phyloP scores from a whole-genome alignment of 2,329 filamentous ascomycete genomes.

The Xylaria arbuscula region DNA sequence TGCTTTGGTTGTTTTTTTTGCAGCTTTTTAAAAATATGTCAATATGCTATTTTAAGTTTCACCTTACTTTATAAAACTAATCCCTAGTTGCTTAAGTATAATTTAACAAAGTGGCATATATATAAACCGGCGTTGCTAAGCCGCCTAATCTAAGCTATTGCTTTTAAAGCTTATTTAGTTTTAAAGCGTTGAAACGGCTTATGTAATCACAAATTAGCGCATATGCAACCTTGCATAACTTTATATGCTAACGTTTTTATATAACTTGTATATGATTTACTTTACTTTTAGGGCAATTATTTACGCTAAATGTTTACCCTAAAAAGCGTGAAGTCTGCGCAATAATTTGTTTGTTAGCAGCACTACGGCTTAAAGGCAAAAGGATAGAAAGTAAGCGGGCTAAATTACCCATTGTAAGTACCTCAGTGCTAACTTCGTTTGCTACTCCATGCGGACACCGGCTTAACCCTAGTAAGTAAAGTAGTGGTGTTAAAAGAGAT shows the following conservation, averaged over 20 bases:
- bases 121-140: neutral
- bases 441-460: neutral
- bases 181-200: neutral
- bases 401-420: neutral
- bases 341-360: neutral
- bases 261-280: neutral
- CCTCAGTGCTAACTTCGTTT: neutral
- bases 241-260: neutral
- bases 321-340: neutral
- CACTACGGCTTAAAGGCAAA: neutral
- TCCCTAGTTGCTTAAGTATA: too few relatives aligned
- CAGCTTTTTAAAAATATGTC: too few relatives aligned
- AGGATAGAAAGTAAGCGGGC: neutral
- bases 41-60: too few relatives aligned
- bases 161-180: neutral
- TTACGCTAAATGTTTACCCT: neutral
- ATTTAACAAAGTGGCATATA: too few relatives aligned
- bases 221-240: neutral
- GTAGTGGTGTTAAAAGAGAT: neutral
- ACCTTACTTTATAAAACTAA: too few relatives aligned
- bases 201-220: neutral
- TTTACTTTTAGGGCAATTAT: neutral
- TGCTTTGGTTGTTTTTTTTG: too few relatives aligned
- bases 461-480: neutral
- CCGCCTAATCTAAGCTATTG: neutral